These are phyloP conservation scores for Corylus americana DNA, from an alignment of 306 rosid genomes.

Conservation along the genomic window DNA sequence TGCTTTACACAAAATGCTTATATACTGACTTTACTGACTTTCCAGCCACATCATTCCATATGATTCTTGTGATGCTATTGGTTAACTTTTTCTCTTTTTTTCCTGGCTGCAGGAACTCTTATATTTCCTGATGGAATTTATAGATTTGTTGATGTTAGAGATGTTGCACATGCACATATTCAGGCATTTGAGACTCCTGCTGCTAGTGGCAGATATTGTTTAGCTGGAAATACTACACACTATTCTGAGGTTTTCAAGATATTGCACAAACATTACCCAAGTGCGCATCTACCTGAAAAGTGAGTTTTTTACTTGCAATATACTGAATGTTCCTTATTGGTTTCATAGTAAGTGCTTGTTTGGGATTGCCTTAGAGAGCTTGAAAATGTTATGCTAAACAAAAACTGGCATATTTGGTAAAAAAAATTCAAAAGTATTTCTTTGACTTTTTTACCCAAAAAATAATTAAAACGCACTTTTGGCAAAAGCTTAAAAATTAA, in stretches of 20 bases:
- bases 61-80: not conserved
- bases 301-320: constrained; percentile 28
- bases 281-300: constrained; percentile 55
- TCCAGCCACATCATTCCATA: not conserved
- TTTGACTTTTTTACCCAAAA: no score
- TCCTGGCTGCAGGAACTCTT: constrained; percentile 46
- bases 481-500: no score
- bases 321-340: not conserved
- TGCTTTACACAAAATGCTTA: not conserved
- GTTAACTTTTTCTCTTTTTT: not conserved
- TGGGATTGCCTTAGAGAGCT: no score
- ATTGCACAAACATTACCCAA: constrained; percentile 57
- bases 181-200: constrained; percentile 76
- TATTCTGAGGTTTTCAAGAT: constrained; percentile 46
- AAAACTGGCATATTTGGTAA: no score
- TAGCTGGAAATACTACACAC: constrained; percentile 57
- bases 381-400: no score
- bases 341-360: not conserved
- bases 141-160: constrained; percentile 73
- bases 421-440: no score
- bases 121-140: constrained; percentile 42
- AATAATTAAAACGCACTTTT: no score
- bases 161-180: constrained; percentile 81
- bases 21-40: not conserved
- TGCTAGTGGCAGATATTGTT: constrained; percentile 68